Conservation (phyloP, 495 filamentous ascomycete genomes). For the Cercophora samala region DNA sequence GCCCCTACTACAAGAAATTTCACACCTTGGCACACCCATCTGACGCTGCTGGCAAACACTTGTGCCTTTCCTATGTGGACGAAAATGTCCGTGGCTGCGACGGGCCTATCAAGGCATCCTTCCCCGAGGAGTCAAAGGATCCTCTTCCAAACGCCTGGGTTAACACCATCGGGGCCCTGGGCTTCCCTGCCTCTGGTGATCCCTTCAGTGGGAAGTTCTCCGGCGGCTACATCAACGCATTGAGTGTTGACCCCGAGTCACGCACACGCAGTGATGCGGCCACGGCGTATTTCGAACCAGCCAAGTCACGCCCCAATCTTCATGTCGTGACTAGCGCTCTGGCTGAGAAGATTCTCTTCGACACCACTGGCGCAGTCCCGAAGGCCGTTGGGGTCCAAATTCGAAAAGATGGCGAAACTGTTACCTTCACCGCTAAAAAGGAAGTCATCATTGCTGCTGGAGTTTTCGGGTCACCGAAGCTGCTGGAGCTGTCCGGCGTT, state of each 20-base stretch:
- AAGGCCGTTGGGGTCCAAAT: constrained; percentile 1
- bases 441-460: constrained; percentile 10
- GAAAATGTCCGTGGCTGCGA: background rate
- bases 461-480: constrained; percentile 5
- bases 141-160: constrained; percentile 6
- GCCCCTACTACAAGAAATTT: constrained; percentile 12
- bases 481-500: background rate
- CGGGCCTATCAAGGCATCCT: constrained; percentile 1
- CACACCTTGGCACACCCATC: background rate
- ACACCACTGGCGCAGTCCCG: background rate
- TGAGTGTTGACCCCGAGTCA: background rate
- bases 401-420: background rate
- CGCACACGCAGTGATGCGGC: constrained; percentile 9
- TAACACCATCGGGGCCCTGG: background rate
- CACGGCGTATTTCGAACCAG: background rate
- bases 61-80: constrained; percentile 1
- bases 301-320: constrained; percentile 5
- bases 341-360: constrained; percentile 3
- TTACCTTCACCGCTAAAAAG: background rate
- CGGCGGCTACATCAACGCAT: background rate
- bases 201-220: constrained; percentile 7
- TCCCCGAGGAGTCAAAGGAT: background rate
- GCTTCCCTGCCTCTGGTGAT: constrained; percentile 1
- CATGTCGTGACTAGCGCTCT: background rate
- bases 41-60: background rate